Evolutionary conservation across 805 yeast genomes (phyloP).

Genomic region (Phaffomyces thermotolerans): DNA sequence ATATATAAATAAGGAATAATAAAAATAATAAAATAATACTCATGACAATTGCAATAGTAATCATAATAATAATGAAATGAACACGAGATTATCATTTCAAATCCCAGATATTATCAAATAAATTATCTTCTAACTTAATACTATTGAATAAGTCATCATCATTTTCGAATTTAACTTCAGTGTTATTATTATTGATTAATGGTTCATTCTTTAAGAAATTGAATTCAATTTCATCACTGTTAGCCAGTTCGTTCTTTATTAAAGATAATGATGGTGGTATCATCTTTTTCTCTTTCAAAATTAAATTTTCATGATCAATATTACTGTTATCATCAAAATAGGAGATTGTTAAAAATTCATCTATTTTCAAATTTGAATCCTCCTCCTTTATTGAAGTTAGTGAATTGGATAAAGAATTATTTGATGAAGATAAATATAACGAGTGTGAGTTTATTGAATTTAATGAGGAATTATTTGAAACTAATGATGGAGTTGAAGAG

Average conservation of each 20-base stretch:
- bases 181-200: neutral
- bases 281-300: slow-evolving; percentile 2
- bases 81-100: slow-evolving; percentile 17
- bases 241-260: slow-evolving; percentile 1
- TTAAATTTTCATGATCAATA: neutral
- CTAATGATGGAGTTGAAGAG: slow-evolving; percentile 21
- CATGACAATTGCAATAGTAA: no score
- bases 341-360: slow-evolving; percentile 20
- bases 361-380: slow-evolving; percentile 14
- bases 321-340: slow-evolving; percentile 14
- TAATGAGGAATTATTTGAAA: slow-evolving; percentile 15
- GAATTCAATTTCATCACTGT: slow-evolving; percentile 16
- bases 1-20: neutral
- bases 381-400: slow-evolving; percentile 21
- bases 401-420: slow-evolving; percentile 7
- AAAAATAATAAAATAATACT: neutral
- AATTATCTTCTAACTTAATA: slow-evolving; percentile 7
- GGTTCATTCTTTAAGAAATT: slow-evolving; percentile 19
- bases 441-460: slow-evolving; percentile 8
- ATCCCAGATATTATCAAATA: slow-evolving; percentile 15
- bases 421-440: neutral
- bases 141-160: slow-evolving; percentile 11
- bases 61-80: no score
- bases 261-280: slow-evolving; percentile 5
- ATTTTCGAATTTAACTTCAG: neutral